Evolutionary conservation across 306 rosid genomes (phyloP), one percentile per base, ranked within the genome.

Genomic region (Acacia acuminata): DNA sequence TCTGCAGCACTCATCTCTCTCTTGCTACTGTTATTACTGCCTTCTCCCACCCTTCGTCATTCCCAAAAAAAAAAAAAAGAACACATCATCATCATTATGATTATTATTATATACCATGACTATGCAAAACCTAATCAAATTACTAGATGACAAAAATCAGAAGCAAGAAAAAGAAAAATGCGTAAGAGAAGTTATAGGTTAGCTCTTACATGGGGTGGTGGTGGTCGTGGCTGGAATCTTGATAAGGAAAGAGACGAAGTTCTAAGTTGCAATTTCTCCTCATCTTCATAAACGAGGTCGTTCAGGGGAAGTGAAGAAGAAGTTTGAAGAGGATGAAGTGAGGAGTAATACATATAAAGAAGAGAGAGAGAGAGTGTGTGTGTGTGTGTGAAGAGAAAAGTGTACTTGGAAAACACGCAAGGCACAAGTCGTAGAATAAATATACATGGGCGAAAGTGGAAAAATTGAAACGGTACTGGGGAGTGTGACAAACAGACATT

Each of bases 251-350:
- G 42, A 94, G 97, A 3, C 82, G 50, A 32, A 94, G 98, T 79
- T 92, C 98, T 85, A 92, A 76, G 81, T 88, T 90, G 92, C 88
- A 88, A 67, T 90, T 90, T 72, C 86, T 85, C 80, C 85, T 89
- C 94, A 88, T 85, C 4, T 69, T 74, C n/a, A 20, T 3, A 25
- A 16, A 47, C 17, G 47, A 8, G 11, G 40, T 15, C 36, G 75
- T 36, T 4, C 10, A 11, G 22, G 27, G 13, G 7, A 16, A 14
- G 16, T 10, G 79, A n/a, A 5, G 32, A 22, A 1, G 50, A n/a
- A 34, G 71, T 3, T 12, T 2, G 60, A 17, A 14, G 60, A 53
- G 4, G 22, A 53, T 13, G 9, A 19, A n/a, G 1, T 17, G 4
- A n/a, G 8, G 27, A 56, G 64, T 0, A 3, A 56, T 56, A n/a